These are phyloP conservation scores for Lactarius akahatsu DNA, from an alignment of 768 basidiomycete genomes.

Conservation along the genomic window DNA sequence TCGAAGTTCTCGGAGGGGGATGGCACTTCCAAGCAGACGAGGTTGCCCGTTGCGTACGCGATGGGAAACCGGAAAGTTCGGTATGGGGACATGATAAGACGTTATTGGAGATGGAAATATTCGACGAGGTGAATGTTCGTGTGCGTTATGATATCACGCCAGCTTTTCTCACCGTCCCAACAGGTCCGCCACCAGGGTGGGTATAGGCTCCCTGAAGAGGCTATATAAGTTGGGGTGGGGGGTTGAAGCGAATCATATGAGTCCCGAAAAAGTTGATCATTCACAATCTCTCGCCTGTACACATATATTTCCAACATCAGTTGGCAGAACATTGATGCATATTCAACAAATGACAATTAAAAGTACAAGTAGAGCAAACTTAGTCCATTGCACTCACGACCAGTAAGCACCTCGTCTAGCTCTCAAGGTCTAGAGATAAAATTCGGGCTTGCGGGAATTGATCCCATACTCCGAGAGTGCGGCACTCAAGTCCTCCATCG, in stretches of 20 bases:
- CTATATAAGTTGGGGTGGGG: slow-evolving; percentile 30
- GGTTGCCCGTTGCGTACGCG: slow-evolving; percentile 72
- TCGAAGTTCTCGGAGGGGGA: slow-evolving; percentile 42
- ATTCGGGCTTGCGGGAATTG: slow-evolving; percentile 90
- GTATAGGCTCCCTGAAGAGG: slow-evolving; percentile 60
- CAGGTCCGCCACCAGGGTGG: slow-evolving; percentile 68
- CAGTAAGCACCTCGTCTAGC: neutral
- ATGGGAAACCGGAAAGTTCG: slow-evolving; percentile 70
- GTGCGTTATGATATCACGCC: neutral
- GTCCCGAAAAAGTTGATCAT: neutral
- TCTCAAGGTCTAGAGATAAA: slow-evolving; percentile 59
- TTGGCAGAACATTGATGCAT: slow-evolving; percentile 11
- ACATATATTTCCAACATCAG: slow-evolving; percentile 6
- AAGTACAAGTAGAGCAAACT: slow-evolving; percentile 22
- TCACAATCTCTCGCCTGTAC: neutral
- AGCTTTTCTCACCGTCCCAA: neutral
- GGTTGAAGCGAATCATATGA: neutral
- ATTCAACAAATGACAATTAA: slow-evolving; percentile 23
- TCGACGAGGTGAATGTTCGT: slow-evolving; percentile 64
- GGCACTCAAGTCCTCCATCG: slow-evolving; percentile 94
- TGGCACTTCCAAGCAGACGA: slow-evolving; percentile 90
- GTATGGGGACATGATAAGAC: slow-evolving; percentile 81
- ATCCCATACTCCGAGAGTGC: slow-evolving; percentile 97
- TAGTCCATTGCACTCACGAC: slow-evolving; percentile 14
- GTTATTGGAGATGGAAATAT: slow-evolving; percentile 75